These are phyloP conservation scores for Neophaeococcomyces mojaviensis DNA, from an alignment of 2,329 filamentous ascomycete genomes.

Conservation along the genomic window DNA sequence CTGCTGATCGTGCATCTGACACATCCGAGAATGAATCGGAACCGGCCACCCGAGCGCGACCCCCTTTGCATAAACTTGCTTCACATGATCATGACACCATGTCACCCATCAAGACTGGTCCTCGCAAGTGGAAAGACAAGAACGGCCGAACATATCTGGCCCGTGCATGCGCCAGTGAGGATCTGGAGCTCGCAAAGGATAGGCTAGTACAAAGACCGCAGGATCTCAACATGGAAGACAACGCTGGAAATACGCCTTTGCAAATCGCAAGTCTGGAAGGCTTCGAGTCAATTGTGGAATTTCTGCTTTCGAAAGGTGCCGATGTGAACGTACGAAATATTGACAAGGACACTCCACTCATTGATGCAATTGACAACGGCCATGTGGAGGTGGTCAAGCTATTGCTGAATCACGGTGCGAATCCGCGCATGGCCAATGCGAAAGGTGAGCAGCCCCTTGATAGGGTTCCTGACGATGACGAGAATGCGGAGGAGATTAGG, in stretches of 20 bases:
- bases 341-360: conserved; percentile 83
- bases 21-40: conserved; percentile 31
- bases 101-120: conserved; percentile 58
- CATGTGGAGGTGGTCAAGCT: conserved; percentile 82
- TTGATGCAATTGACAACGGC: conserved; percentile 94
- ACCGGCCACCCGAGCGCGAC: conserved; percentile 29
- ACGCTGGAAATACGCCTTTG: conserved; percentile 90
- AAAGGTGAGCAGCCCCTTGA: conserved; percentile 88
- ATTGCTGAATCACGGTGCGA: conserved; percentile 76
- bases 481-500: conserved; percentile 74
- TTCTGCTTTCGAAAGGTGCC: conserved; percentile 77
- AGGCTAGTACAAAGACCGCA: conserved; percentile 72
- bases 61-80: conserved; percentile 32
- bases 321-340: conserved; percentile 70
- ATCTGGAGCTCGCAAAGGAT: conserved; percentile 69
- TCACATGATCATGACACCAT: conserved; percentile 42
- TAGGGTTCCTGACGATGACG: conserved; percentile 64
- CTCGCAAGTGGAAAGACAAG: conserved; percentile 83
- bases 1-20: conserved; percentile 33
- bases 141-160: conserved; percentile 87
- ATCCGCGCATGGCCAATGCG: conserved; percentile 85
- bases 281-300: conserved; percentile 75
- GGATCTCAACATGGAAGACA: conserved; percentile 82
- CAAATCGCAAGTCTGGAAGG: conserved; percentile 89
- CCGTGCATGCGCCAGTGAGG: conserved; percentile 80